Base-by-base conservation (phyloP, 2,329 filamentous ascomycete genomes). In the Fusarium brachygibbosum region DNA sequence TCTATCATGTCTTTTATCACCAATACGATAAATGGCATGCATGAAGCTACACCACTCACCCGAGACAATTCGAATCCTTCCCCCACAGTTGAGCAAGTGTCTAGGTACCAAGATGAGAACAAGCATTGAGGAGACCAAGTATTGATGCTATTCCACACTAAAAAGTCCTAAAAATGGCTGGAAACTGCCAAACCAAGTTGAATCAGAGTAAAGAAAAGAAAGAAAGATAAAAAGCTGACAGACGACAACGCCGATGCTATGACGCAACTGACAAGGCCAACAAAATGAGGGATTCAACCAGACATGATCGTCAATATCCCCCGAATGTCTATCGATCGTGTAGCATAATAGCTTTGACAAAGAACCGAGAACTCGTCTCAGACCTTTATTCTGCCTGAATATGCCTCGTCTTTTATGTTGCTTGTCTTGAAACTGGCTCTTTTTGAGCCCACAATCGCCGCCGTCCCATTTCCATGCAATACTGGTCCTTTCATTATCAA, bases 181-280 rank as follows among this genome's bases (percentile, higher is more conserved):
- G 41, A 40, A 31, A 55, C 46, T 34, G 37, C 40, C 49, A 16
- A 51, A 17, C 32, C 31, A 53, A 58, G 31, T 38, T 35, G 41
- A 44, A 44, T 44, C 41, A 29, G 40, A 46, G 32, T 42, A 31
- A 50, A 41, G 17, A 32, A 16, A 32, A 29, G n/a, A 21, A 35
- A 34, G 29, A 57, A 23, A 59, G 37, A 16, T 31, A 32, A 32
- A 41, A 48, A 48, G 45, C 35, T 28, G 57, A 52, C 42, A 40
- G 46, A 52, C 29, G 42, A 59, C 32, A 71, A 71, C 72, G 68
- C 72, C 74, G 63, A 70, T 74, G 65, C 73, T 73, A 76, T 76
- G 74, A 71, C 63, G 63, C 66, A 68, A 49, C 59, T 57, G 37
- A 56, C 38, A 53, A 56, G 56, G 51, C 51, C 52, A 63, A 55